Evolutionary conservation across 495 filamentous ascomycete genomes (phyloP), one percentile per base, ranked within the genome.

Genomic region (Talaromyces wortmannii): DNA sequence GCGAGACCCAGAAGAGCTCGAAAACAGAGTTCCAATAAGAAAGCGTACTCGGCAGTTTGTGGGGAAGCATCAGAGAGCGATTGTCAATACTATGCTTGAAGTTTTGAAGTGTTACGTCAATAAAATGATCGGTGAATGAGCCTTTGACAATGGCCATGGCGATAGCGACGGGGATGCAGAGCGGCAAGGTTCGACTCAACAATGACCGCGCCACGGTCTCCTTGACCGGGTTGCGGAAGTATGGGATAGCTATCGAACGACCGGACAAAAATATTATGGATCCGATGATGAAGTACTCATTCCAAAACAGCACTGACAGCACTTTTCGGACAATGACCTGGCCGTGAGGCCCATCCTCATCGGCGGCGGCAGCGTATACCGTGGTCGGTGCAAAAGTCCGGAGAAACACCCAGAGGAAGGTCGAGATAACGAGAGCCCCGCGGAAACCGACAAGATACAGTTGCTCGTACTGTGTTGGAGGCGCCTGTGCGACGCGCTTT

Each of bases 101-200:
- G 52, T 55, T 45, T 15, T 54, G 23, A 8, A 65, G 61, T 46
- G 59, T 56, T 10, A 49, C 29, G 45, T 54, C 12, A 55, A 59
- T 51, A 59, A 64, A 15, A 61, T 50, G 6, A 63, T 40, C 12
- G 58, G 61, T 53, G 11, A 53, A 31, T 15, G 52, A 53, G 10
- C 40, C 40, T 13, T 53, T 53, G 0, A 46, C 52, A 33, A 53
- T 53, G 30, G 57, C 56, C 45, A 71, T 54, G n/a, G 63, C 59
- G 32, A 69, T 60, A 1, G 61, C 56, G 10, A 64, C 60, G 2
- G 69, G 69, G 51, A 72, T 60, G 56, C 61, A 67, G 17, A 72
- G 70, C 15, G 66, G 66, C 10, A 68, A 76, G 18, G 71, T 67
- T 56, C 74, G 76, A 18, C 70, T 74, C 18, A 53, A 68, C 36